Conservation (phyloP, 495 filamentous ascomycete genomes). For the Immersiella caudata region DNA sequence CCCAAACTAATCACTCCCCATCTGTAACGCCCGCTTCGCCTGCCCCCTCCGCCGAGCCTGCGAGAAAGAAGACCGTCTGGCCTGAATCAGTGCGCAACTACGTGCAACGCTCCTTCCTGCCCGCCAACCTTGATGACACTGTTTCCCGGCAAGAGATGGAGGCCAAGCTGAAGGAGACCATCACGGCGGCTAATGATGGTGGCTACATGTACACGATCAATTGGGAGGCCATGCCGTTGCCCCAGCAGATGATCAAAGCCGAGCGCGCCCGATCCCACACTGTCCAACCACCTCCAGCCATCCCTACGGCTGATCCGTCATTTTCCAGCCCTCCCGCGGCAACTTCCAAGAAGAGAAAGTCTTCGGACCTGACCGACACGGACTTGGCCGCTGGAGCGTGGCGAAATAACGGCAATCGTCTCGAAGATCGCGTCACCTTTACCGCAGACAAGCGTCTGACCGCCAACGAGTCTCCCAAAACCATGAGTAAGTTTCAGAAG, state of each 20-base stretch:
- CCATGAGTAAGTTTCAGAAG: slow-evolving; percentile 82
- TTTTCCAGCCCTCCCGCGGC: slow-evolving; percentile 6
- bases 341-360: slow-evolving; percentile 77
- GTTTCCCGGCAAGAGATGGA: slow-evolving; percentile 74
- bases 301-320: background rate
- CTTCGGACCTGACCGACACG: slow-evolving; percentile 59
- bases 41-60: slow-evolving; percentile 32
- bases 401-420: slow-evolving; percentile 67
- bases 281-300: slow-evolving; percentile 15
- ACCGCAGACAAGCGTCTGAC: slow-evolving; percentile 59
- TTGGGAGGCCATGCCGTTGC: slow-evolving; percentile 83
- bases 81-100: slow-evolving; percentile 76
- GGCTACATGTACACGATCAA: slow-evolving; percentile 69
- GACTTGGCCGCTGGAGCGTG: slow-evolving; percentile 62
- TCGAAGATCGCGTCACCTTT: slow-evolving; percentile 79
- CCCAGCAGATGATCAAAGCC: slow-evolving; percentile 79
- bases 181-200: slow-evolving; percentile 74
- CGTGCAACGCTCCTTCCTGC: slow-evolving; percentile 80
- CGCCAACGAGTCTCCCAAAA: slow-evolving; percentile 48
- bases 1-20: slow-evolving; percentile 32
- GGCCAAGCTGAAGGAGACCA: slow-evolving; percentile 79
- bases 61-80: slow-evolving; percentile 70
- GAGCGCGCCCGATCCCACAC: slow-evolving; percentile 58
- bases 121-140: slow-evolving; percentile 65
- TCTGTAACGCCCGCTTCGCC: slow-evolving; percentile 24